Evolutionary conservation across 1,284 basidiomycete genomes (phyloP), one percentile per base, ranked within the genome.

Genomic region (Cryptococcus jaspeensis): DNA sequence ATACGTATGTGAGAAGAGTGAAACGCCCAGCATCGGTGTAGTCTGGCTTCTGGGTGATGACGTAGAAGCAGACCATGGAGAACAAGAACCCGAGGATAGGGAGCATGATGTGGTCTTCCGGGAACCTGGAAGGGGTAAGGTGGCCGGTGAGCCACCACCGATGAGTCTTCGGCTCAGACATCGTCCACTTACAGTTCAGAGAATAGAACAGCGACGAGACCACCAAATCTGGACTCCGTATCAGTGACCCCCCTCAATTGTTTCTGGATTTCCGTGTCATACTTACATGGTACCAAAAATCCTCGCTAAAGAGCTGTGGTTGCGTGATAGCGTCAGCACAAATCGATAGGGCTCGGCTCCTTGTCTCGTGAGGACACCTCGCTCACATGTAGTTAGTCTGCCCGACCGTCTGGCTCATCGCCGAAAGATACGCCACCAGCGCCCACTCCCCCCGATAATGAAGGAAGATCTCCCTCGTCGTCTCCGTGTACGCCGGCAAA

Each of bases 61-160:
- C 87, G 75, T 90, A 93, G 79, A 96, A 98, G 76, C 94, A 97
- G 3, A 94, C 94, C 3, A 96, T 80, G 1, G 92, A 93, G 74
- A 92, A 95, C 61, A 96, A 80, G 72, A 91, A 89, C 0, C 95
- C 94, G 60, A 93, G 88, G 40, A 90, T 78, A 1, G 91, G 85
- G 15, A 98, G 81, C 1, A 87, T 80, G 36, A 87, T 74, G 0
- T 89, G 82, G 62, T 92, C 84, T 50, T 91, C 87, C 0, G 88
- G 87, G 72, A 92, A 92, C 9, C 69, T 72, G n/a, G 9, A 50
- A 16, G 11, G 22, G 44, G 9, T 46, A 46, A 23, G 20, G 25
- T 4, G 28, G 28, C 9, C 4, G 9, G 28, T 32, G 28, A 32
- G n/a, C n/a, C n/a, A n/a, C n/a, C n/a, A n/a, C n/a, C 28, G 28